These are phyloP conservation scores for Dioszegia crocea DNA, from an alignment of 768 basidiomycete genomes.

Conservation along the genomic window DNA sequence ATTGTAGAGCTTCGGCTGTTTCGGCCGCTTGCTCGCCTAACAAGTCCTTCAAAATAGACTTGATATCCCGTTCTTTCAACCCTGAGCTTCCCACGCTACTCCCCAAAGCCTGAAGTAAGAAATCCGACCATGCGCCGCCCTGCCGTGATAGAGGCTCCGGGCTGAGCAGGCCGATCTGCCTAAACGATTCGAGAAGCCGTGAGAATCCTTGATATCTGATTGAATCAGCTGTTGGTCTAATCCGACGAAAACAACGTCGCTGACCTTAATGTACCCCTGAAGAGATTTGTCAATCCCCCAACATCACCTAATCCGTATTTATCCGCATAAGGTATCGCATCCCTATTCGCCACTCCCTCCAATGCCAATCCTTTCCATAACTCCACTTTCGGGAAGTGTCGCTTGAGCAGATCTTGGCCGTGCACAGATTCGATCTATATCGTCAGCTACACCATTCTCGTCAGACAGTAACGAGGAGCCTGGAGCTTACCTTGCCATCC, in stretches of 20 bases:
- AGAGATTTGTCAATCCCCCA: constrained; percentile 58
- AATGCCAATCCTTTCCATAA: constrained; percentile 61
- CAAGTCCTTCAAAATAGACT: constrained; percentile 12
- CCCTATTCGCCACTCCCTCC: constrained; percentile 81
- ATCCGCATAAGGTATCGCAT: constrained; percentile 67
- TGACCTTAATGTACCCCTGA: constrained; percentile 80
- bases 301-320: constrained; percentile 60
- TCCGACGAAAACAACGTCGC: constrained; percentile 4
- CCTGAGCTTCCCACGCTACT: constrained; percentile 10
- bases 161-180: constrained; percentile 65
- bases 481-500: constrained; percentile 56
- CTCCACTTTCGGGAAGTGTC: constrained; percentile 65
- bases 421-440: constrained; percentile 52
- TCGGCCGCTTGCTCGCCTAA: constrained; percentile 18
- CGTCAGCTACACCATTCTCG: no score
- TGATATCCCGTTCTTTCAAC: constrained; percentile 10
- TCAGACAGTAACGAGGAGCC: no score
- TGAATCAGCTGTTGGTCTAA: neutral
- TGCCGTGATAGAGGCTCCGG: constrained; percentile 43
- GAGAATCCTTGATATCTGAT: constrained; percentile 79
- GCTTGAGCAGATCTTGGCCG: constrained; percentile 58
- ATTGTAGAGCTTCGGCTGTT: constrained; percentile 34
- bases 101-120: constrained; percentile 45
- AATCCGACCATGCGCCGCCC: constrained; percentile 51
- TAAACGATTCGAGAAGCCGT: constrained; percentile 67